Base-by-base conservation (phyloP, 495 filamentous ascomycete species). In the Hamigera avellanea region DNA sequence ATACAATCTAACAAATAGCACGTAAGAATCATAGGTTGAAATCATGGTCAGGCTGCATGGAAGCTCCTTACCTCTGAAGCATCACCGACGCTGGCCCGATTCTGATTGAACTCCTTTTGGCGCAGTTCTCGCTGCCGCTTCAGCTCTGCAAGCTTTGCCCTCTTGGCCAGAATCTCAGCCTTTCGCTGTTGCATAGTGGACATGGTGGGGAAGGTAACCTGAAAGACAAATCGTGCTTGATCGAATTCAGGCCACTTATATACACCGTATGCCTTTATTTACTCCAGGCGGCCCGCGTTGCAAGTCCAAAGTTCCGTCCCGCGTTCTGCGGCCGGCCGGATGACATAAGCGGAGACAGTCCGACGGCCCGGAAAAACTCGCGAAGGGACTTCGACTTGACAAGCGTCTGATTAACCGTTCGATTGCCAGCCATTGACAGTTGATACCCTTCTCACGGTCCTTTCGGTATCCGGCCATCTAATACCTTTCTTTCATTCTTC, bases 111-210 rank as follows among this genome's bases (percentile, higher is more conserved):
- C 56, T 91, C 85, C 56, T 69, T 80, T 42, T 78, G 74, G 33
- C 87, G 72, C 31, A 86, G 66, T 57, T 89, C 84, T 44, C 88
- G 76, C 53, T 95, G 87, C 39, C 84, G 76, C 60, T 94, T 95
- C 45, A 99, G 73, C 70, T 96, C 93, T 18, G 81, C 88, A 46
- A 99, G 85, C 67, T 83, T 93, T 19, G 86, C 88, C 64, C 79
- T 81, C 63, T 96, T 99, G 43, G 83, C 86, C 31, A 86, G 64
- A 49, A 99, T 93, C 65, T 96, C 91, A 64, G 91, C 86, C 63
- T 81, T 80, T 43, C 87, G 80, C 67, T 85, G 78, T 64, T 88
- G 81, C 72, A 86, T 83, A 29, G 53, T 50, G 33, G 61, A 58
- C 58, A 62, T 64, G 40, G 42, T 56, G 45, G 30, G n/a, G 32